These are phyloP conservation scores for Paracoccidioides lutzii DNA, from an alignment of 2,329 filamentous ascomycete genomes.

Conservation along the genomic window DNA sequence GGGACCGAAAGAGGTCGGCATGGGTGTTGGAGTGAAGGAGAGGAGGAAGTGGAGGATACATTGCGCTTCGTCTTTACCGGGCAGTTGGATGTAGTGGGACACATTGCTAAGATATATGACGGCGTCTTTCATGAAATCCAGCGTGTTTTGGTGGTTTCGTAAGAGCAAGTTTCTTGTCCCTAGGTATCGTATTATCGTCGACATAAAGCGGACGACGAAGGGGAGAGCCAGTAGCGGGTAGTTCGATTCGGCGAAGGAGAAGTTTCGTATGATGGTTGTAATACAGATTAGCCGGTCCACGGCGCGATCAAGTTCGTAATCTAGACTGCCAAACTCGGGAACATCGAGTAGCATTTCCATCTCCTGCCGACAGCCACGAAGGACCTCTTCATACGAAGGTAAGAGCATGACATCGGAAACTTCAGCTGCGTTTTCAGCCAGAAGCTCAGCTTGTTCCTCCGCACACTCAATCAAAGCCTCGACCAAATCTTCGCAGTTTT, in stretches of 20 bases:
- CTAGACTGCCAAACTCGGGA: slow-evolving; percentile 58
- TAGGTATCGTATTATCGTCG: slow-evolving; percentile 69
- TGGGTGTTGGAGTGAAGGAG: slow-evolving; percentile 72
- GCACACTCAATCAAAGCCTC: slow-evolving; percentile 83
- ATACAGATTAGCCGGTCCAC: slow-evolving; percentile 82
- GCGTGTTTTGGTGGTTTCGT: slow-evolving; percentile 65
- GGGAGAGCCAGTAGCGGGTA: slow-evolving; percentile 62
- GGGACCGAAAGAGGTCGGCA: slow-evolving; percentile 43
- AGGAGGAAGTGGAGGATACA: slow-evolving; percentile 80
- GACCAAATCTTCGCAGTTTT: slow-evolving; percentile 72
- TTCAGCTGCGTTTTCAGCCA: slow-evolving; percentile 75
- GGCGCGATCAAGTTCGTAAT: slow-evolving; percentile 72
- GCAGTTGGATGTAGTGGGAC: slow-evolving; percentile 64
- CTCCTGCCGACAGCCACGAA: slow-evolving; percentile 65
- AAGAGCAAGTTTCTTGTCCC: slow-evolving; percentile 82
- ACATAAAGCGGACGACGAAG: slow-evolving; percentile 68
- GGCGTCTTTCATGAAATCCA: slow-evolving; percentile 96
- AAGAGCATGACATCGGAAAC: slow-evolving; percentile 78
- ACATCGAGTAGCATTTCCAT: slow-evolving; percentile 58
- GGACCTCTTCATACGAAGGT: slow-evolving; percentile 73
- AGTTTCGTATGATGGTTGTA: slow-evolving; percentile 81
- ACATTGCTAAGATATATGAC: slow-evolving; percentile 84
- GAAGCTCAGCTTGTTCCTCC: slow-evolving; percentile 69
- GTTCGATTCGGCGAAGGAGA: slow-evolving; percentile 75
- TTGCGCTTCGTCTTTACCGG: slow-evolving; percentile 73